Conservation (phyloP, 2,329 filamentous ascomycete species). For the Tolypocladium album region DNA sequence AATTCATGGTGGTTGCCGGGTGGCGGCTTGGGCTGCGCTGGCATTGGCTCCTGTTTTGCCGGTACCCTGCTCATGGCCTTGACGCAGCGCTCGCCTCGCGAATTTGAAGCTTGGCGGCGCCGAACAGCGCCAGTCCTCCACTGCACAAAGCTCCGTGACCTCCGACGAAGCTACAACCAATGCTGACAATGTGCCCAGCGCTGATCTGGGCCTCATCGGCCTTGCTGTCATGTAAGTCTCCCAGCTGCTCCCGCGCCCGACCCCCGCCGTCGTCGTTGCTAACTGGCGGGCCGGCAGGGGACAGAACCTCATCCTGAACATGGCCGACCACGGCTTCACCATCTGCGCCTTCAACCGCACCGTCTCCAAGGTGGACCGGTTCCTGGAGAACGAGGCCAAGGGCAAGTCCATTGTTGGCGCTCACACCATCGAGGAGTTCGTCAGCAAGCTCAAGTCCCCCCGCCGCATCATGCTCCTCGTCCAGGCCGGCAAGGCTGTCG, state of each 20-base stretch:
- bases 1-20: conserved; percentile 5
- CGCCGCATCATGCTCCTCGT: conserved; percentile 97
- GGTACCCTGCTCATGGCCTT: conserved; percentile 24
- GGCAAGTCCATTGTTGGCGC: conserved; percentile 94
- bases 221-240: conserved; percentile 74
- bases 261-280: conserved; percentile 7
- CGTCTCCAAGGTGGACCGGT: conserved; percentile 92
- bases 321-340: conserved; percentile 87
- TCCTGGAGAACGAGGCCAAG: conserved; percentile 85
- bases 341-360: conserved; percentile 98
- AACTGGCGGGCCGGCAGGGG: conserved; percentile 32
- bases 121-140: conserved; percentile 26
- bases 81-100: conserved; percentile 60
- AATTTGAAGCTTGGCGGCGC: conserved; percentile 60
- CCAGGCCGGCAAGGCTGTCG: conserved; percentile 95
- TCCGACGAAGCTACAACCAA: conserved; percentile 22
- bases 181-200: conserved; percentile 54
- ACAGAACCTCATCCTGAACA: conserved; percentile 85
- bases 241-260: conserved; percentile 1
- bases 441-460: conserved; percentile 92
- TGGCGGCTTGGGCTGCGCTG: not conserved
- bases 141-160: conserved; percentile 11
- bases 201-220: conserved; percentile 88
- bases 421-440: conserved; percentile 88
- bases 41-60: conserved; percentile 1